phyloP scores from a whole-genome alignment of 805 yeast species.

The Pichia cabralensis region DNA sequence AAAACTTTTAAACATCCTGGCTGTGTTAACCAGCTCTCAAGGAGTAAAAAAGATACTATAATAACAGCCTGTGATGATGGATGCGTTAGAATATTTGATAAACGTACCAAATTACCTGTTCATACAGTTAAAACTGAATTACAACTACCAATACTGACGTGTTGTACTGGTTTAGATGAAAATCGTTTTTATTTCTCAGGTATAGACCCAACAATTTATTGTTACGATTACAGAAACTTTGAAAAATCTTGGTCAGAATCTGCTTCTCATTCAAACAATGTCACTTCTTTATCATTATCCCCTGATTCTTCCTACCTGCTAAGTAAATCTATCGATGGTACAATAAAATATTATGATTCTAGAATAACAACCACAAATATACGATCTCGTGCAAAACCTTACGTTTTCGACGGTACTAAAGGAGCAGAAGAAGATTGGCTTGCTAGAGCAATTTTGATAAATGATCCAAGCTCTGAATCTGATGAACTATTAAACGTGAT shows the following conservation, averaged over 20 bases:
- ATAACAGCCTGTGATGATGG: constrained; percentile 66
- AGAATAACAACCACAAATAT: constrained; percentile 21
- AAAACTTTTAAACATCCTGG: constrained; percentile 33
- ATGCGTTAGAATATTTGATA: constrained; percentile 51
- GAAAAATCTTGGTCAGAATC: constrained; percentile 36
- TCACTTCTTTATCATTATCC: constrained; percentile 46
- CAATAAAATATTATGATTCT: constrained; percentile 48
- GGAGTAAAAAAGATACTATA: constrained; percentile 20
- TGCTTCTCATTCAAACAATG: constrained; percentile 34
- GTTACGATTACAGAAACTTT: constrained; percentile 45
- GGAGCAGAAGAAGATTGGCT: constrained; percentile 42
- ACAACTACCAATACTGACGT: constrained; percentile 49
- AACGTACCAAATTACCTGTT: constrained; percentile 38
- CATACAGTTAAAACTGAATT: constrained; percentile 19
- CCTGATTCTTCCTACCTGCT: constrained; percentile 30
- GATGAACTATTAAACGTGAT: constrained; percentile 21
- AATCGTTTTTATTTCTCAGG: constrained; percentile 48
- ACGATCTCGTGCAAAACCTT: constrained; percentile 32
- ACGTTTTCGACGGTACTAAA: constrained; percentile 48
- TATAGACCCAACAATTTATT: constrained; percentile 52
- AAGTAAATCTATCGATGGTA: constrained; percentile 48
- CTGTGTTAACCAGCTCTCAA: constrained; percentile 47
- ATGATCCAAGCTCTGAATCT: constrained; percentile 26
- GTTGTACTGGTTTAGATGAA: constrained; percentile 30
- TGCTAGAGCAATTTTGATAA: constrained; percentile 39